phyloP scores from a whole-genome alignment of 768 basidiomycete species.

The Leucosporidium creatinivorum region DNA sequence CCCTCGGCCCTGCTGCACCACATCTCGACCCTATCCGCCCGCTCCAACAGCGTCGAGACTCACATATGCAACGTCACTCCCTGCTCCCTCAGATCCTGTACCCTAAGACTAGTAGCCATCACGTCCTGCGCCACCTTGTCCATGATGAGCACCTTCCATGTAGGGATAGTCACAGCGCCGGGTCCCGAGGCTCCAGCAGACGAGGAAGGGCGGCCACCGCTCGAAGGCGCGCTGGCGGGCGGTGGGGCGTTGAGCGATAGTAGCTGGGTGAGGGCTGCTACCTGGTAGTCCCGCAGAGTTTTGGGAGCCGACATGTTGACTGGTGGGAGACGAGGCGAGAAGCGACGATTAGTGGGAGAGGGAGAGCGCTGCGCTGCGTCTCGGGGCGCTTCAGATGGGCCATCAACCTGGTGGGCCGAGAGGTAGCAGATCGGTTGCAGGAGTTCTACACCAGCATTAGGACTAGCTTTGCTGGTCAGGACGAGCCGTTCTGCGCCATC shows the following conservation, averaged over 20 bases:
- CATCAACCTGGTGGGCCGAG: too few relatives aligned
- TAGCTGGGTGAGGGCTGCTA: constrained; percentile 69
- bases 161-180: constrained; percentile 47
- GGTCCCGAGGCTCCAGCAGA: constrained; percentile 1
- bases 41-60: constrained; percentile 38
- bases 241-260: constrained; percentile 72
- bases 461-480: not conserved
- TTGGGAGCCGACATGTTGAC: not conserved
- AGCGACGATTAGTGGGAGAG: too few relatives aligned
- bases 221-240: constrained; percentile 41
- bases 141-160: constrained; percentile 93
- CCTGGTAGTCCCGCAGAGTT: constrained; percentile 79
- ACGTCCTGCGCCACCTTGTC: constrained; percentile 96
- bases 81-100: constrained; percentile 91
- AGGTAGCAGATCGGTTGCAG: too few relatives aligned
- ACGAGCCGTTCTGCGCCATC: not conserved
- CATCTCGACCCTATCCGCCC: too few relatives aligned
- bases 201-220: not conserved
- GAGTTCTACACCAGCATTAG: too few relatives aligned
- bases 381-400: not conserved
- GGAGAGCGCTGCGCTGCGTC: not conserved
- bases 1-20: too few relatives aligned
- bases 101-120: constrained; percentile 85
- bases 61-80: constrained; percentile 98
- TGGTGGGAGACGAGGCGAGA: not conserved